Evolutionary conservation across 1,139 yeast genomes (phyloP).

Genomic region (Debaryomyces sp.): DNA sequence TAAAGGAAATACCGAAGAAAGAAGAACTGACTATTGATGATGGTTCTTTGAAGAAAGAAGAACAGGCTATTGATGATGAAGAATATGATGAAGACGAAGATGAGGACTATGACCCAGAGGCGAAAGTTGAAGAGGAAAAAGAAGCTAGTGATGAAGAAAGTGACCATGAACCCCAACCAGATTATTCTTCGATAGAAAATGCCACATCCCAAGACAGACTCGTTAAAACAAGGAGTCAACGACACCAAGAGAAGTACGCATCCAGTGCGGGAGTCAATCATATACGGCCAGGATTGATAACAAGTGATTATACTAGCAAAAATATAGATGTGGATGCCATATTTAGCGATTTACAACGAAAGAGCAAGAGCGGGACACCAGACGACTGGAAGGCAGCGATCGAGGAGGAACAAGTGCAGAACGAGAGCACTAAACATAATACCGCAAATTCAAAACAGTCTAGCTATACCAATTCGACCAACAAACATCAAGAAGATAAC

Average conservation of each 20-base stretch:
- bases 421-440: constrained; percentile 41
- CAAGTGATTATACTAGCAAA: constrained; percentile 18
- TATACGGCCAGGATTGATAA: constrained; percentile 30
- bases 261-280: constrained; percentile 18
- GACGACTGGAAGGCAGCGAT: constrained; percentile 11
- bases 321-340: constrained; percentile 39
- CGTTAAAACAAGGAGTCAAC: constrained; percentile 41
- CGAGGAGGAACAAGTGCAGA: constrained; percentile 29
- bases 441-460: constrained; percentile 37
- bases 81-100: constrained; percentile 63
- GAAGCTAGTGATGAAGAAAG: constrained; percentile 28
- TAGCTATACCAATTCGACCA: not conserved
- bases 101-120: constrained; percentile 61
- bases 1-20: not conserved
- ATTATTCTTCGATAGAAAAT: constrained; percentile 38
- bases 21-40: constrained; percentile 12
- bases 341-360: constrained; percentile 31
- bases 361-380: constrained; percentile 11
- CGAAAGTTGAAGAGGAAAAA: constrained; percentile 23
- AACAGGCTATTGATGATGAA: constrained; percentile 12
- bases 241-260: constrained; percentile 19
- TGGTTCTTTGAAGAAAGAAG: constrained; percentile 11
- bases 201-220: constrained; percentile 28
- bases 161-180: constrained; percentile 26
- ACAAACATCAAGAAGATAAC: constrained; percentile 20